Evolutionary conservation across 129 eudicot genomes (phyloP).

Genomic region (Helichrysum umbraculigerum): DNA sequence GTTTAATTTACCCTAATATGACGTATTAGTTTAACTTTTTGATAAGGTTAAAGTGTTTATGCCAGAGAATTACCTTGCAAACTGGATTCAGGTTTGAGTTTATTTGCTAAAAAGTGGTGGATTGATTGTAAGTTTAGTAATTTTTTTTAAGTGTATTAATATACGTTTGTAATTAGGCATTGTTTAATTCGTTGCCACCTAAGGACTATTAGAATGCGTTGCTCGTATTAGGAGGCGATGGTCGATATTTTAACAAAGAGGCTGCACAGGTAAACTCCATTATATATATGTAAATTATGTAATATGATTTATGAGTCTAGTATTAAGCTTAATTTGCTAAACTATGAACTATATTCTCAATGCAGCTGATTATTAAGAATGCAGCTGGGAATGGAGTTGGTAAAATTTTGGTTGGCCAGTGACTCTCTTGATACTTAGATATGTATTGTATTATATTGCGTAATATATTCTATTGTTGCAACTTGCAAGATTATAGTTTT

Average conservation of each 20-base stretch:
- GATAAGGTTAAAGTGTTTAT: constrained; percentile 84
- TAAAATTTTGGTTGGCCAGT: constrained; percentile 84
- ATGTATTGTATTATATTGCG: too few relatives aligned
- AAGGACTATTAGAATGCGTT: constrained; percentile 79
- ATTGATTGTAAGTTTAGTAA: neutral
- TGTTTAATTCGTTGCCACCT: constrained; percentile 86
- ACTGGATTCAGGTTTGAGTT: constrained; percentile 92
- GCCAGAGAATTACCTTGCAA: constrained; percentile 90
- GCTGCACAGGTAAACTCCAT: constrained; percentile 75
- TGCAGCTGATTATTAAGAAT: constrained; percentile 87
- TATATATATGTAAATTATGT: neutral
- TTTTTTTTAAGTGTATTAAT: neutral
- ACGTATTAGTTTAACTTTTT: constrained; percentile 15
- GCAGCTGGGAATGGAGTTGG: constrained; percentile 99
- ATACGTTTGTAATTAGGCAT: constrained; percentile 46
- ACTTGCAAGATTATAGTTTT: too few relatives aligned
- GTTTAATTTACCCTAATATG: constrained; percentile 16
- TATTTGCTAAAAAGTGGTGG: constrained; percentile 6
- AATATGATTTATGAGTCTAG: constrained; percentile 15
- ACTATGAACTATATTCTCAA: neutral
- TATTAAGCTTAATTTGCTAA: constrained; percentile 13
- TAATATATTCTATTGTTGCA: neutral
- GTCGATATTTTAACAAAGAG: too few relatives aligned
- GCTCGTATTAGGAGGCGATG: constrained; percentile 97
- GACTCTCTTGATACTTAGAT: constrained; percentile 36